Evolutionary conservation across 1,284 basidiomycete genomes (phyloP).

Genomic region (Boletus calvinii): DNA sequence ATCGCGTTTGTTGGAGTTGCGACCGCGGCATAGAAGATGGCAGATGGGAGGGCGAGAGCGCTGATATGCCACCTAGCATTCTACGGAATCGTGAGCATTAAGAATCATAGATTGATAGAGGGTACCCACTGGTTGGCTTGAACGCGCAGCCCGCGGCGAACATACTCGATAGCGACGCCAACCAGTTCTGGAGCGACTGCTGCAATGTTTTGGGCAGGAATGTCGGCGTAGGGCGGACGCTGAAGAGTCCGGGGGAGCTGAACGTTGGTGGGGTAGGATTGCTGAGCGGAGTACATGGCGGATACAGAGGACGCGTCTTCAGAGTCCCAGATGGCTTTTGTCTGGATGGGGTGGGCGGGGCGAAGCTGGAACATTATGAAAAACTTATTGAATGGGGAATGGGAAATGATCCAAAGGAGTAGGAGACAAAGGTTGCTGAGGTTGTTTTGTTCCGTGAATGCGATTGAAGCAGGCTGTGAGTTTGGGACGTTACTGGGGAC

Average conservation of each 20-base stretch:
- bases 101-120: constrained; percentile 5
- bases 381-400: constrained; percentile 4
- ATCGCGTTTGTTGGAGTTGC: constrained; percentile 44
- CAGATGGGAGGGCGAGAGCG: constrained; percentile 48
- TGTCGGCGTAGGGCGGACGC: constrained; percentile 52
- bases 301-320: constrained; percentile 28
- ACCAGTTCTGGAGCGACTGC: constrained; percentile 56
- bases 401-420: constrained; percentile 20
- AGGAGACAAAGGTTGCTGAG: constrained; percentile 23
- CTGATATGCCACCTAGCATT: constrained; percentile 51
- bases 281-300: constrained; percentile 32
- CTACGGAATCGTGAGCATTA: constrained; percentile 31
- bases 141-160: constrained; percentile 51
- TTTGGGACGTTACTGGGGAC: constrained; percentile 18
- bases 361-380: constrained; percentile 36
- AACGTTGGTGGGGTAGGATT: constrained; percentile 38
- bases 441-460: constrained; percentile 15
- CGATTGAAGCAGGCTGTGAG: constrained; percentile 17
- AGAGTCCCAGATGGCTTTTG: constrained; percentile 37
- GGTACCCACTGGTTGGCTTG: constrained; percentile 50
- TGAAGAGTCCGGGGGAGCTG: constrained; percentile 59
- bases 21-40: constrained; percentile 47
- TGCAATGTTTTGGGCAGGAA: constrained; percentile 49
- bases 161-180: constrained; percentile 58
- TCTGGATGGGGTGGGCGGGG: constrained; percentile 36